Conservation (phyloP, 305 asterid genomes). For the Coffea humblotiana region DNA sequence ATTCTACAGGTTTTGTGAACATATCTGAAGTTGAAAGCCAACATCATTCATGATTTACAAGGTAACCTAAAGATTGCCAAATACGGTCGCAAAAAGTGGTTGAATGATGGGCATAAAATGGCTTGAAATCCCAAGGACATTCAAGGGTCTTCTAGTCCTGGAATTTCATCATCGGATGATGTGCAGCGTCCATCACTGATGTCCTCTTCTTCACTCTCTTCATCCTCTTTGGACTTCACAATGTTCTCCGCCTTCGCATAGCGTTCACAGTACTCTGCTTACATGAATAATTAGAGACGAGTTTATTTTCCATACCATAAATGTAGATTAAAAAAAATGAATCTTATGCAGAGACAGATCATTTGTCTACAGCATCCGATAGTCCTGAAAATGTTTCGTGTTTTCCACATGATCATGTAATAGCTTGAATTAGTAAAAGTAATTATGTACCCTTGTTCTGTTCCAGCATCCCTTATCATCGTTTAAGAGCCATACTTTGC, state of each 20-base stretch:
- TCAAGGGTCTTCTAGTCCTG: conserved; percentile 66
- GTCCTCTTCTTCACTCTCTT: conserved; percentile 65
- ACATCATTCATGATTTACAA: conserved; percentile 16
- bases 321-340: too few relatives aligned
- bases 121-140: background rate
- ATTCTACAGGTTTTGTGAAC: background rate
- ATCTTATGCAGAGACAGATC: background rate
- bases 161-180: conserved; percentile 58
- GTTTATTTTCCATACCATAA: background rate
- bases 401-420: background rate
- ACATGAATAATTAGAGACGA: background rate
- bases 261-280: conserved; percentile 78
- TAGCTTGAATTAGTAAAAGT: background rate
- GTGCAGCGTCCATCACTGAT: conserved; percentile 44
- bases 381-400: background rate
- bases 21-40: conserved; percentile 2
- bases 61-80: background rate
- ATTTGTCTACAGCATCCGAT: background rate
- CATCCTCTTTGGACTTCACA: conserved; percentile 36
- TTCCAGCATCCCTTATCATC: too few relatives aligned
- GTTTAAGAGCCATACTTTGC: background rate
- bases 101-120: background rate
- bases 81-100: background rate
- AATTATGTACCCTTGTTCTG: background rate
- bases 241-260: conserved; percentile 76